A percentile compares a stretch with the other conserved stretches of the same genome.
Evolutionary conservation across 2,329 filamentous ascomycete species (phyloP).

Genomic region (Colletotrichum brevisporum): DNA sequence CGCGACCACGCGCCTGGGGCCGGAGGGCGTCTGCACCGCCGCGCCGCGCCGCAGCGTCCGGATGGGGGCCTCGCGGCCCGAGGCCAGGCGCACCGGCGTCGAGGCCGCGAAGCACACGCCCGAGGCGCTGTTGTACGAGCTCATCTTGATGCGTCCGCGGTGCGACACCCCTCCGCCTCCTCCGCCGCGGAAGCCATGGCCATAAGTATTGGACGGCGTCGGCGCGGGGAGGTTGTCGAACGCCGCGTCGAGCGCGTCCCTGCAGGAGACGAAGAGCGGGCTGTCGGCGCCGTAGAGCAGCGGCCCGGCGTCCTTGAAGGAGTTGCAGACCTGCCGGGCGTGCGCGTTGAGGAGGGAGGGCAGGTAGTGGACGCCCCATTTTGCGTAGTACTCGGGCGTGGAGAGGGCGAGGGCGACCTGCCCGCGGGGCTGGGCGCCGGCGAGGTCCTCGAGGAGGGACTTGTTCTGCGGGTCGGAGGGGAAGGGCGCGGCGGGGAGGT

Average conservation of each 20-base stretch:
- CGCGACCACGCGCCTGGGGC: conserved; percentile 62
- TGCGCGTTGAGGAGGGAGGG: conserved; percentile 70
- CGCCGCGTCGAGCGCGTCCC: conserved; percentile 62
- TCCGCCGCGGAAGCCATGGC: no score
- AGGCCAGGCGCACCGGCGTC: conserved; percentile 61
- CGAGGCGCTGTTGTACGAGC: conserved; percentile 55
- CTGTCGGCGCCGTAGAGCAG: conserved; percentile 66
- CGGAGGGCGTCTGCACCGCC: conserved; percentile 64
- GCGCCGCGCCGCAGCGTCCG: conserved; percentile 60
- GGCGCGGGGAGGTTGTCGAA: conserved; percentile 65
- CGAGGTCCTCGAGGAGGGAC: conserved; percentile 65
- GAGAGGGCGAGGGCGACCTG: conserved; percentile 66
- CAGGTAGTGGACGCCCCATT: conserved; percentile 73
- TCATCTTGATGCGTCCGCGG: conserved; percentile 54
- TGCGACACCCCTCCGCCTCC: neutral
- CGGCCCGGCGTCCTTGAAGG: conserved; percentile 73
- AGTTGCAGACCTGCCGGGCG: conserved; percentile 70
- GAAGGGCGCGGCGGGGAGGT: conserved; percentile 52
- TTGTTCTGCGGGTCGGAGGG: conserved; percentile 55
- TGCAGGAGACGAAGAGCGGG: conserved; percentile 65
- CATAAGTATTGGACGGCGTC: conserved; percentile 50
- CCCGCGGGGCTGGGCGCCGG: conserved; percentile 58
- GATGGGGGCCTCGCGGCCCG: conserved; percentile 56
- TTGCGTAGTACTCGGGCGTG: conserved; percentile 53
- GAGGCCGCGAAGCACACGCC: conserved; percentile 69